Conservation (phyloP, 2,329 filamentous ascomycete genomes). For the Cercospora citrullina region DNA sequence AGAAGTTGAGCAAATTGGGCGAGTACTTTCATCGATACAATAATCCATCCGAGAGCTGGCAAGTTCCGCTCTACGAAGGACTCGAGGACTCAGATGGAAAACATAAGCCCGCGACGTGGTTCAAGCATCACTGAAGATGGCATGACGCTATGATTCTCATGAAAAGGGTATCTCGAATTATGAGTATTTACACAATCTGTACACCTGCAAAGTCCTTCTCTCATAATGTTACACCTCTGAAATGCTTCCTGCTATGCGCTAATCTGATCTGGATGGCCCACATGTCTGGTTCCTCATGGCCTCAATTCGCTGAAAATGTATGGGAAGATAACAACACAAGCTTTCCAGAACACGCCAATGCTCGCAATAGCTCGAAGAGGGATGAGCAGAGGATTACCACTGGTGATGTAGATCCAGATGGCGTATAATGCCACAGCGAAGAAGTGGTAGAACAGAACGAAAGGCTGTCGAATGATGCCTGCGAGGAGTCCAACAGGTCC, state of each 20-base stretch:
- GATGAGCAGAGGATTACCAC: constrained; percentile 44
- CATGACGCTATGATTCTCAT: not conserved
- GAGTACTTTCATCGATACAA: constrained; percentile 36
- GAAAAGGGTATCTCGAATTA: constrained; percentile 2
- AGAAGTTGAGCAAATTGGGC: constrained; percentile 39
- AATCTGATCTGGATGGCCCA: not conserved
- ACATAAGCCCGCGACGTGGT: constrained; percentile 27
- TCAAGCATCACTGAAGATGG: constrained; percentile 6
- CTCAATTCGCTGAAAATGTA: constrained; percentile 44
- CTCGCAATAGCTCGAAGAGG: constrained; percentile 43
- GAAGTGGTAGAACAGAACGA: constrained; percentile 85
- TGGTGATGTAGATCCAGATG: constrained; percentile 68
- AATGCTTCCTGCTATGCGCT: not conserved
- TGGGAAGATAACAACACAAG: constrained; percentile 54
- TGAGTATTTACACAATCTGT: constrained; percentile 4
- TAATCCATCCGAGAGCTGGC: constrained; percentile 40
- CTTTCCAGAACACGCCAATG: constrained; percentile 56
- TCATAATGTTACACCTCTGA: not conserved
- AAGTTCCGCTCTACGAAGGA: constrained; percentile 41
- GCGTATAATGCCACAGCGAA: constrained; percentile 88
- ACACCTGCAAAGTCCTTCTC: not conserved
- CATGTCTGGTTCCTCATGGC: constrained; percentile 20
- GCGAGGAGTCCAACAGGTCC: constrained; percentile 80
- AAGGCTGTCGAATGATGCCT: constrained; percentile 74
- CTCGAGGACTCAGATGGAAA: constrained; percentile 41